Evolutionary conservation across 352 stramenopile species (phyloP), one percentile per base, ranked within the genome.

Genomic region (Pythium sukuiense): DNA sequence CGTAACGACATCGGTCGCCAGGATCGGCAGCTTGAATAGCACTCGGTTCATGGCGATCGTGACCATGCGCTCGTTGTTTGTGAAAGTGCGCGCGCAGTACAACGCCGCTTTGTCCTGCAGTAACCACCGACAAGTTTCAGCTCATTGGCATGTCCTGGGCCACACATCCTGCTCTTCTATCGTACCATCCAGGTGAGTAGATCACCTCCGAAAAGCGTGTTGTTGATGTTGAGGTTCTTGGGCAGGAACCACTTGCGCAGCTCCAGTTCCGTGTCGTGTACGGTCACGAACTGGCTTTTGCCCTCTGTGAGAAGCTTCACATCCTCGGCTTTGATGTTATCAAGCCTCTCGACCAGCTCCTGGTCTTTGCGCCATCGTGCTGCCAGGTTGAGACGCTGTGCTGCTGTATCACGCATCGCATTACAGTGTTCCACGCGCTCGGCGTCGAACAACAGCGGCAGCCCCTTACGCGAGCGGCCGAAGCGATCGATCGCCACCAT

Each of bases 41-140:
- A 89, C 70, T 63, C 83, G 83, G 65, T 92, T 89, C 81, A 92
- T 89, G 16, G 81, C 71, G 64, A 90, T 83, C 4, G 83, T 92
- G 41, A 86, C 81, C 80, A 92, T 92, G 61, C 79, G 80, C 59
- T 87, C 79, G 71, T 81, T 90, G 56, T 88, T 89, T 7, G 81
- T 85, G 49, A 90, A 92, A 49, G 80, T 88, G 32, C 81, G 80
- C 18, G 83, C 81, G 52, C 81, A 90, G 66, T 90, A 87, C 33
- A 88, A 61, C 18, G 81, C 83, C 9, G 79, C 80, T 58, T 76
- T 79, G 67, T 92, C 83, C 77, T 88, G 39, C 30, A 45, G 18
- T 35, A 1, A 53, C 26, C 11, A 14, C 48, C 6, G 26, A 43
- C 2, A 50, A 7, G 24, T 20, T 67, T 57, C 33, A 56, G 57